phyloP scores from a whole-genome alignment of 192 early-diverging fungal species.

The Coemansia sp. region DNA sequence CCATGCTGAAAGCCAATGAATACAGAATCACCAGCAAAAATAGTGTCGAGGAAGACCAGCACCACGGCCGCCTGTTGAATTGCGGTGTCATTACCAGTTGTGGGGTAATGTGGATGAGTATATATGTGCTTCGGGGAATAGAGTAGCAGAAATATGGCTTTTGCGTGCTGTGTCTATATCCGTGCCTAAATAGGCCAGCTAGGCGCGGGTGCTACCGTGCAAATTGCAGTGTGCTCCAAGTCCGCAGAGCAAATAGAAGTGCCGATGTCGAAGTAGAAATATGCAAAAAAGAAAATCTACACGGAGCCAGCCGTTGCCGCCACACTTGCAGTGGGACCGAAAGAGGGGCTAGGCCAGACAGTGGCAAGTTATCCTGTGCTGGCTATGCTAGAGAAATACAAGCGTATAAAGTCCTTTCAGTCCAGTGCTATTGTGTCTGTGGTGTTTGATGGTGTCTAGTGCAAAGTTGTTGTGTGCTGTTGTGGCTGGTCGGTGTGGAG shows the following conservation, averaged over 20 bases:
- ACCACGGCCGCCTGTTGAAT: neutral
- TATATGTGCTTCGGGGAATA: neutral
- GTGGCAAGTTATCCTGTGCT: neutral
- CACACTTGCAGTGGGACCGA: neutral
- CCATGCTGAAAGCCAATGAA: slow-evolving; percentile 2
- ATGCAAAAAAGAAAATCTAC: neutral
- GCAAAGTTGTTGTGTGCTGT: neutral
- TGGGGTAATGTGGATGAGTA: neutral
- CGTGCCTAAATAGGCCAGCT: neutral
- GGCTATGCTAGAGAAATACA: neutral
- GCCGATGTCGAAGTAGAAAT: neutral
- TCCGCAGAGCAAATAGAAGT: neutral
- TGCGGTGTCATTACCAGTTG: neutral
- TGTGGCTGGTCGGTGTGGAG: neutral
- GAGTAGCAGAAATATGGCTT: neutral
- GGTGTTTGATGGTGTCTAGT: neutral
- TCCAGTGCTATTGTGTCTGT: neutral
- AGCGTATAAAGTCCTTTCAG: neutral
- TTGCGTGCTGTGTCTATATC: neutral
- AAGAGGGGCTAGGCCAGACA: neutral
- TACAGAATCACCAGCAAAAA: slow-evolving; percentile 4
- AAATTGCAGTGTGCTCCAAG: neutral
- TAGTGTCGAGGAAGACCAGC: slow-evolving; percentile 14
- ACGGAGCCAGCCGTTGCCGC: neutral
- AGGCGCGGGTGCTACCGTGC: no score